Evolutionary conservation across 2,329 filamentous ascomycete species (phyloP), one percentile per base, ranked within the genome.

Genomic region (Talaromyces pinophilus): DNA sequence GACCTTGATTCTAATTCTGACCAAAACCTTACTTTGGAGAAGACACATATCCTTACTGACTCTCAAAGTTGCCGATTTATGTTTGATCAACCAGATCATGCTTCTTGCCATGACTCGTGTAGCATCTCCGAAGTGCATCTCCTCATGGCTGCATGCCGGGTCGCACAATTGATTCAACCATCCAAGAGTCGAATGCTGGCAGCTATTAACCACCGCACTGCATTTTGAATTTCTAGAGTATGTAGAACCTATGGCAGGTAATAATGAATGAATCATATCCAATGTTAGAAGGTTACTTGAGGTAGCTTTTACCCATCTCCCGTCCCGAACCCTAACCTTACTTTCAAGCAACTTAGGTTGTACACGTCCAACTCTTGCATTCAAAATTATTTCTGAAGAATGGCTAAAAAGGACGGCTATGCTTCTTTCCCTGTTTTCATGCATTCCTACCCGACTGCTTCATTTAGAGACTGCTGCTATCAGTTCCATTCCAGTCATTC

Each of bases 361-460:
- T 60, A 60, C 57, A 59, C 55, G 55, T 40, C 10, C 5, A 59
- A 40, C n/a, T 1, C 15, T 59, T 10, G 10, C 6, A 15, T 22
- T n/a, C 55, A 22, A 2, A 3, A 59, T 7, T 17, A n/a, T 25
- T 10, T 11, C 4, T 1, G 15, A 30, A 33, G 7, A 3, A 54
- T n/a, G 25, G 28, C 46, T 2, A n/a, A 19, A 33, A 54, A 11
- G 0, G 28, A 5, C n/a, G 0, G 2, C 17, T 28, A n/a, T 33
- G 25, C 25, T 30, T 38, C 8, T 25, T 22, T 25, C 33, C 19
- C 33, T 38, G 5, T 25, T 54, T 46, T 48, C 30, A 64, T 59
- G 62, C 62, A 64, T 64, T 64, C 62, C 62, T 64, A 17, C 62
- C 62, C 40, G 22, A 59, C 17, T 57, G 33, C 4, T 25, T 40